Evolutionary conservation across 2,329 filamentous ascomycete species (phyloP), one percentile per base, ranked within the genome.

Genomic region (Rhexocercosporidium sp.): DNA sequence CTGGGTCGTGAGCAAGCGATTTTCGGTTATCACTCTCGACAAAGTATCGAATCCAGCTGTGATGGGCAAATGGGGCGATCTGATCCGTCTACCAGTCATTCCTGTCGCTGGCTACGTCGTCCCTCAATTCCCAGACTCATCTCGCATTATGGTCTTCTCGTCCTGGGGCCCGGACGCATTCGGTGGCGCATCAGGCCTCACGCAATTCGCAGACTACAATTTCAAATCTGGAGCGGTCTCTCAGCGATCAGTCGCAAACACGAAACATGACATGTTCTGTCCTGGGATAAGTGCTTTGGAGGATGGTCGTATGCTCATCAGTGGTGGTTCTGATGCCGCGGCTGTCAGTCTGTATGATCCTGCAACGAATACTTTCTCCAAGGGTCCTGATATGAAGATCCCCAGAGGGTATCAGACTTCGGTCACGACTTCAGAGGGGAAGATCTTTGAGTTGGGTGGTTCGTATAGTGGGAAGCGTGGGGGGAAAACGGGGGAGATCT

Each of bases 401-500:
- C 39, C 51, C 0, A 54, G 66, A 25, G 66, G 59, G 12, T 68
- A 68, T 39, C 66, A 69, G 34, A 37, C 63, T 11, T 54, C 46
- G n/a, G 44, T 39, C 14, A 60, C 57, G 3, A 37, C 47, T 7
- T 66, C 63, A n/a, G 66, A 66, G 29, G 66, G 66, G 1, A 56
- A 46, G 16, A 56, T 66, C 7, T 69, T 69, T 37, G 59, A 56
- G 5, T 37, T 69, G 27, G 64, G 66, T 6, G 64, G 66, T 2
- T 63, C 59, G 5, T 66, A 56, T 25, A 62, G 41, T 27, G 66
- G 66, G 7, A 54, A 25, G 3, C 16, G 25, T 14, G 56, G 56
- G n/a, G 56, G 54, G 2, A 68, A 65, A 44, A 31, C 31, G 27
- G 62, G 61, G 49, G 87, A 89, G 71, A 74, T 87, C 25, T 87